Base-by-base conservation (phyloP, 129 eudicot genomes). In the Centrapalus pauciflorus region DNA sequence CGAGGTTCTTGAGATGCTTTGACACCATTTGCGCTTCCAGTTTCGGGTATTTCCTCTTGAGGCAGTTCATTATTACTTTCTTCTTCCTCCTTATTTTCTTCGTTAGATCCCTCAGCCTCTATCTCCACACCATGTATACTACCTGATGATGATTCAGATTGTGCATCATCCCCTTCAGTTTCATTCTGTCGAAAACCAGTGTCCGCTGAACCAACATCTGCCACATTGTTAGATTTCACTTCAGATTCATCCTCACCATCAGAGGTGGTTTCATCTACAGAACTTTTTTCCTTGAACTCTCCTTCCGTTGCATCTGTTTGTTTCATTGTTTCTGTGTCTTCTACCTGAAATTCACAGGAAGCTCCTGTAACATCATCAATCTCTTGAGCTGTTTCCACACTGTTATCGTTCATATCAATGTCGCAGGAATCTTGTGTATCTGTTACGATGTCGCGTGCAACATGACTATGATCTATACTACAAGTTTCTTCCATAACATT, bases 141-240 rank as follows among this genome's bases (percentile, higher is more conserved):
- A 65, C 58, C 74, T 19, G 74, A 74, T 34, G 81, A 61, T 45
- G 75, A 74, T 35, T 70, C 83, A 13, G 82, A 67, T 77, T 67
- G 80, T 43, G 51, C 52, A 67, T 71, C 85, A 11, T 64, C 66
- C 63, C 63, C 73, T 52, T 54, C 79, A 40, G 35, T 32, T 71
- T 61, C 77, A 28, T 71, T 30, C 48, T 43, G 65, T 41, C 41
- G 80, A 13, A 66, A 33, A 33, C 21, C 41, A 29, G 21, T 37
- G 49, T 64, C 70, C 13, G 48, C 72, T 9, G 27, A 43, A 55
- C 67, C 67, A 50, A 64, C 37, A 14, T 55, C 55, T 20, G 46
- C 71, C 11, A 46, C 9, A 55, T 37, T 67, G 28, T 4, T 62
- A 41, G 71, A 74, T 52, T 45, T 77, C 69, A 73, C 55, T 43